These are phyloP conservation scores for Mycosarcoma maydis DNA, from an alignment of 1,284 basidiomycete species.

Conservation along the genomic window DNA sequence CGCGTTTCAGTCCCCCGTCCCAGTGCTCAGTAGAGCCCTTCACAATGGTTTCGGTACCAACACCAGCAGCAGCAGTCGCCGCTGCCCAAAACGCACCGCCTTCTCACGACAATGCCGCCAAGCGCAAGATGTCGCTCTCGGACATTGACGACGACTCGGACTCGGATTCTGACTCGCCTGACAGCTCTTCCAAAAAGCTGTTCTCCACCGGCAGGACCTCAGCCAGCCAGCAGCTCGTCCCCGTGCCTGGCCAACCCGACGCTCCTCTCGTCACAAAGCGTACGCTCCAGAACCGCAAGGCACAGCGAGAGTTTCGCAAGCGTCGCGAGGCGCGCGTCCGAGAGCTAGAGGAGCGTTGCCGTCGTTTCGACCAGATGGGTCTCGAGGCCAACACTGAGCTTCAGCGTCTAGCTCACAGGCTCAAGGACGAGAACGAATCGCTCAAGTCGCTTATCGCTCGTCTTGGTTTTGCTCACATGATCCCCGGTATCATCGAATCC, in stretches of 20 bases:
- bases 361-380: conserved; percentile 62
- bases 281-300: conserved; percentile 60
- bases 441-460: conserved; percentile 54
- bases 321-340: conserved; percentile 58
- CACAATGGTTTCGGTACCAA: not conserved
- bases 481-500: conserved; percentile 45
- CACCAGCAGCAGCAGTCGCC: conserved; percentile 2
- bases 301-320: conserved; percentile 63
- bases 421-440: conserved; percentile 63
- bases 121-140: conserved; percentile 37
- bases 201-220: conserved; percentile 33
- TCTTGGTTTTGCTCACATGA: conserved; percentile 57
- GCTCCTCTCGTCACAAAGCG: conserved; percentile 58
- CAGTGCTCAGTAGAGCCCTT: not conserved
- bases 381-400: conserved; percentile 61
- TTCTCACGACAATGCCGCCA: conserved; percentile 5
- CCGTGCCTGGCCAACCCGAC: conserved; percentile 43
- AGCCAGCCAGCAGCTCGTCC: conserved; percentile 48
- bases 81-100: conserved; percentile 17
- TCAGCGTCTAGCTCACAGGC: conserved; percentile 51
- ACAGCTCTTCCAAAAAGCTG: conserved; percentile 14
- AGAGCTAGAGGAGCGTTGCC: conserved; percentile 60
- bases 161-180: conserved; percentile 28
- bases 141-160: conserved; percentile 12
- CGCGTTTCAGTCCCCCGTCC: too few species aligned